Conservation (phyloP, 352 stramenopile species). For the Elongisporangium senticosum region DNA sequence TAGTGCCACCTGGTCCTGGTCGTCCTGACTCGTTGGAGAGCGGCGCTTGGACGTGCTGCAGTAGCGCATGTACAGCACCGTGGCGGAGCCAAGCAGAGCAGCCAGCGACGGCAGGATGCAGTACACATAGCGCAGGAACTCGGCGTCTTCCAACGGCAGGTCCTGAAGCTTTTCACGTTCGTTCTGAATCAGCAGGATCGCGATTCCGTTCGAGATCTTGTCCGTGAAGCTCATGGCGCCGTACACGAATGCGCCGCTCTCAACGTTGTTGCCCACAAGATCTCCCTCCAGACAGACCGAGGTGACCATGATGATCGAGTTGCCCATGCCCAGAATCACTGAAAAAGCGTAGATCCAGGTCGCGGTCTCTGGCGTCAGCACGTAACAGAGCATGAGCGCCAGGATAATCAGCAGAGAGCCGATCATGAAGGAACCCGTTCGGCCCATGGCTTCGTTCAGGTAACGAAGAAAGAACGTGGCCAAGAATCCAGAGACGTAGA, state of each 20-base stretch:
- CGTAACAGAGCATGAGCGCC: slow-evolving; percentile 46
- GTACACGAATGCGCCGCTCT: slow-evolving; percentile 84
- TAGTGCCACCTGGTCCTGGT: not conserved
- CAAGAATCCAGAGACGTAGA: slow-evolving; percentile 81
- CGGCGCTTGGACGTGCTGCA: slow-evolving; percentile 33
- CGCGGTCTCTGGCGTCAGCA: slow-evolving; percentile 50
- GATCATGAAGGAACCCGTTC: slow-evolving; percentile 61
- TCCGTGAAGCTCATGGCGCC: slow-evolving; percentile 86
- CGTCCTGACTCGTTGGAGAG: not conserved
- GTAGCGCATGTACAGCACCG: slow-evolving; percentile 74
- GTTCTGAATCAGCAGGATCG: slow-evolving; percentile 80
- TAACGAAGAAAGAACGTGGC: slow-evolving; percentile 73
- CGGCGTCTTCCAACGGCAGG: slow-evolving; percentile 44
- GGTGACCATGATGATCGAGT: slow-evolving; percentile 86
- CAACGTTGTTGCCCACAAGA: slow-evolving; percentile 73
- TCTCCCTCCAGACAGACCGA: slow-evolving; percentile 80
- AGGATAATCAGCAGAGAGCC: slow-evolving; percentile 47
- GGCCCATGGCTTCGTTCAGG: slow-evolving; percentile 66
- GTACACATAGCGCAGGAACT: slow-evolving; percentile 73
- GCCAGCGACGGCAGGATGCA: slow-evolving; percentile 62
- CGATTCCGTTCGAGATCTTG: slow-evolving; percentile 83
- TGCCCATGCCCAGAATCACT: slow-evolving; percentile 71
- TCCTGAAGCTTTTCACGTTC: slow-evolving; percentile 64
- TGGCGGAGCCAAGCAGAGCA: slow-evolving; percentile 46
- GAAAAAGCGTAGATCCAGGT: slow-evolving; percentile 73